These are phyloP conservation scores for Persicaria tinctoria DNA, from an alignment of 148 eudicot genomes.

Conservation along the genomic window DNA sequence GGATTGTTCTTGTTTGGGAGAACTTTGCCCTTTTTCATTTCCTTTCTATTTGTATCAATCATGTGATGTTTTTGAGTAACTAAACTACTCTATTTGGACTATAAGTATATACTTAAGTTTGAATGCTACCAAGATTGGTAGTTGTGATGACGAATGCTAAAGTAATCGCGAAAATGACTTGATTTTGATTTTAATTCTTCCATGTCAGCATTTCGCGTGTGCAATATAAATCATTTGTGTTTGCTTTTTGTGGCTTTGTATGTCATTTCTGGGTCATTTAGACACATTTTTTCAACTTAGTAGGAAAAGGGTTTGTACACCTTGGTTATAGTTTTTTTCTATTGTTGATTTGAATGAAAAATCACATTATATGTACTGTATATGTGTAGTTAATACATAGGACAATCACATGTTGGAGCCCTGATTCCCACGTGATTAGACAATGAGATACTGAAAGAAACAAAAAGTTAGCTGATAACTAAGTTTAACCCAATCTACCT, in stretches of 20 bases:
- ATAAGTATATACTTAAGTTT: neutral
- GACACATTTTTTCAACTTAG: no score
- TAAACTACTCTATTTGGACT: neutral
- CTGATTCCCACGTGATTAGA: slow-evolving; percentile 7
- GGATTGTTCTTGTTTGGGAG: neutral
- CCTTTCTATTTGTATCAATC: neutral
- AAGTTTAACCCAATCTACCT: neutral
- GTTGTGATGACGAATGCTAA: neutral
- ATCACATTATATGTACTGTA: no score
- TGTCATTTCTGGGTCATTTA: no score
- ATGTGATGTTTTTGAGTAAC: neutral
- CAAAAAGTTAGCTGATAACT: neutral
- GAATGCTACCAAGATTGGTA: neutral
- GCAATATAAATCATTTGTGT: no score
- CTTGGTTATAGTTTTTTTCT: no score
- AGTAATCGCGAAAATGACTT: no score
- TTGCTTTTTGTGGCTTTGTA: no score
- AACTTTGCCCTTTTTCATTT: neutral
- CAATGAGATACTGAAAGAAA: neutral
- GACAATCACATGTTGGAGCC: neutral
- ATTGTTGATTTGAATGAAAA: no score
- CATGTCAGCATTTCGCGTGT: no score
- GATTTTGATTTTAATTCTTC: no score
- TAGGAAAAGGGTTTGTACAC: no score
- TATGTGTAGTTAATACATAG: neutral